Conservation (phyloP, 192 early-diverging fungal genomes). For the Haplosporangium gracile region DNA sequence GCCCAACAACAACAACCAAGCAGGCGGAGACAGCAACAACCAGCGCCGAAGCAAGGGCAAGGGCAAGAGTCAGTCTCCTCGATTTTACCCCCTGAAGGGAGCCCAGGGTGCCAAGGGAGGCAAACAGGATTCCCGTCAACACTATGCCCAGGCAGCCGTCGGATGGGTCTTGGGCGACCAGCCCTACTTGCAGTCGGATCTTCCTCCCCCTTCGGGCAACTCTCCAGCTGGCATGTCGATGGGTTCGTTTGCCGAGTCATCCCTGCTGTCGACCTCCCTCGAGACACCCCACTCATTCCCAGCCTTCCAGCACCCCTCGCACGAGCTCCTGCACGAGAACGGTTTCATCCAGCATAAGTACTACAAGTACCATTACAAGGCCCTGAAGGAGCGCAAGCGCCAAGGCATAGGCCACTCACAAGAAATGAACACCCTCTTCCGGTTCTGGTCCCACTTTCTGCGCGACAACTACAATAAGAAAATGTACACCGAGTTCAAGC, state of each 20-base stretch:
- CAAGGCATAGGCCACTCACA: slow-evolving; percentile 89
- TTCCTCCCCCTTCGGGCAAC: slow-evolving; percentile 48
- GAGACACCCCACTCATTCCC: slow-evolving; percentile 72
- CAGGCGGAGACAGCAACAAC: slow-evolving; percentile 35
- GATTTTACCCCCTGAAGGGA: slow-evolving; percentile 67
- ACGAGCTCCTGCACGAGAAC: slow-evolving; percentile 94
- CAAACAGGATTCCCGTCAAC: slow-evolving; percentile 73
- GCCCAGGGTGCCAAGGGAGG: slow-evolving; percentile 43
- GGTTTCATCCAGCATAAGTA: slow-evolving; percentile 98
- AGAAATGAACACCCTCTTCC: slow-evolving; percentile 97
- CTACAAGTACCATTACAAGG: slow-evolving; percentile 93
- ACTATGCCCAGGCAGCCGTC: slow-evolving; percentile 77
- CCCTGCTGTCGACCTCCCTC: slow-evolving; percentile 59
- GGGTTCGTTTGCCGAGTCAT: slow-evolving; percentile 35
- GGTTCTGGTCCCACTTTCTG: slow-evolving; percentile 99
- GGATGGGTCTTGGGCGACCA: slow-evolving; percentile 84
- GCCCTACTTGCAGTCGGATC: slow-evolving; percentile 62
- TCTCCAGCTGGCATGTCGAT: slow-evolving; percentile 53
- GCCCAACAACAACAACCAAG: background rate
- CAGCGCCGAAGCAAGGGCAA: slow-evolving; percentile 42
- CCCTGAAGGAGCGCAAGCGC: slow-evolving; percentile 92
- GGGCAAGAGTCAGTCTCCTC: slow-evolving; percentile 65
- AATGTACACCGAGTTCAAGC: slow-evolving; percentile 96
- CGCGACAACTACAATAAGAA: slow-evolving; percentile 95
- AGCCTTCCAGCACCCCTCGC: slow-evolving; percentile 89